These are phyloP conservation scores for Cruciata laevipes DNA, from an alignment of 257 asterid genomes.

Conservation along the genomic window DNA sequence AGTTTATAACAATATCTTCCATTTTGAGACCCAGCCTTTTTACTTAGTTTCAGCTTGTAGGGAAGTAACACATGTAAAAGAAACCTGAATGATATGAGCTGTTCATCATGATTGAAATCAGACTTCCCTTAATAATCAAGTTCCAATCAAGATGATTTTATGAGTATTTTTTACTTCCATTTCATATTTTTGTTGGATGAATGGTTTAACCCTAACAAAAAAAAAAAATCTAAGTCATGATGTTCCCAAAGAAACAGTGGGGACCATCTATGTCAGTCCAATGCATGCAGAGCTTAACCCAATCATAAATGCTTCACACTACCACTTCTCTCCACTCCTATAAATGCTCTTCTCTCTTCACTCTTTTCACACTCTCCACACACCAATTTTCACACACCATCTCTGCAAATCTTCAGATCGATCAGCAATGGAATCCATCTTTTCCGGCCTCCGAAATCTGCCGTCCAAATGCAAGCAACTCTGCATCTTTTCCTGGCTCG, in stretches of 20 bases:
- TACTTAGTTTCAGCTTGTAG: no score
- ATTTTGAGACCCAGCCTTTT: no score
- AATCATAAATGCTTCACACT: constrained; percentile 13
- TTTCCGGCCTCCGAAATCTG: constrained; percentile 19
- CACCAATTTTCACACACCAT: constrained; percentile 6
- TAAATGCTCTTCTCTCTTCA: constrained; percentile 18
- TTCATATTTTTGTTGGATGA: no score
- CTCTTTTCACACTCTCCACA: neutral
- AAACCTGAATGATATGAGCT: no score
- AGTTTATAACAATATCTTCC: no score
- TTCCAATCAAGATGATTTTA: no score
- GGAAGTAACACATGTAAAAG: no score
- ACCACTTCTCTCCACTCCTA: constrained; percentile 1
- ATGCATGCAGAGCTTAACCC: constrained; percentile 35
- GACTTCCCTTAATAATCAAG: no score
- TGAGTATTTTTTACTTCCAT: no score
- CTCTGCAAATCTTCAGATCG: neutral
- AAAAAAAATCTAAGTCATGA: neutral
- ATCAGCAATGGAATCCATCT: constrained; percentile 23
- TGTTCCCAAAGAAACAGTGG: neutral
- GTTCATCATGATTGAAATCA: no score
- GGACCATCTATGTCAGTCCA: constrained; percentile 7
- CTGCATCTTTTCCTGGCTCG: constrained; percentile 24
- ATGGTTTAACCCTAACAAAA: neutral
- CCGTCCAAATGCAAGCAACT: constrained; percentile 10